These are phyloP conservation scores for Medicago arabica DNA, from an alignment of 306 rosid species.

Conservation along the genomic window DNA sequence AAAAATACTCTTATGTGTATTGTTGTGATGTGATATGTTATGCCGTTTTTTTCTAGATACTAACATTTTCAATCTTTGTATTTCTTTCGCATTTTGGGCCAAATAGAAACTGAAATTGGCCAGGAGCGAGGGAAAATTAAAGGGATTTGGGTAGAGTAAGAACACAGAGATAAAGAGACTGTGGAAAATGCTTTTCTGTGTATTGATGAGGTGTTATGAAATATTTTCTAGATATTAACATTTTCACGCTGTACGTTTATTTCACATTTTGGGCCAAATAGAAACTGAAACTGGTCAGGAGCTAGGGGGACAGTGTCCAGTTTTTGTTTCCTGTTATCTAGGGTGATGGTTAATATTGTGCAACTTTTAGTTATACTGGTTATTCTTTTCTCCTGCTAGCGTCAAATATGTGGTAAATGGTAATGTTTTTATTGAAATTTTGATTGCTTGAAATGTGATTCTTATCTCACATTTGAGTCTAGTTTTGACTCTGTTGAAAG, in stretches of 20 bases:
- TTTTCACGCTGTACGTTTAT: neutral
- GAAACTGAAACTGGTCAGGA: neutral
- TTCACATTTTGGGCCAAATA: constrained; percentile 21
- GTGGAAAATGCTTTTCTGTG: constrained; percentile 2
- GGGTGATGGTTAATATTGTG: constrained; percentile 3
- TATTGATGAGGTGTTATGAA: constrained; percentile 19
- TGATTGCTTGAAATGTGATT: constrained; percentile 36
- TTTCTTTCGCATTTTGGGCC: constrained; percentile 13
- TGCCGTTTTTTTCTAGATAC: constrained; percentile 18
- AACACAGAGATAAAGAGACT: constrained; percentile 7
- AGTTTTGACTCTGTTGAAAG: constrained; percentile 19
- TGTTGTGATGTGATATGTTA: constrained; percentile 8
- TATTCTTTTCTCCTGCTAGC: neutral
- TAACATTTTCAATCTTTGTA: neutral
- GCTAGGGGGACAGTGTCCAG: neutral
- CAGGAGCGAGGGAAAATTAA: neutral
- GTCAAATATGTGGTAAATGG: neutral
- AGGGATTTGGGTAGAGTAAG: constrained; percentile 4
- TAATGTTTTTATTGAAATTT: constrained; percentile 23
- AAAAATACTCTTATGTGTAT: neutral
- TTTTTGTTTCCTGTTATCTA: neutral
- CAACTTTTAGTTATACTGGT: constrained; percentile 28
- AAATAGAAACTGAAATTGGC: constrained; percentile 11
- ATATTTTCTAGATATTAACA: constrained; percentile 16
- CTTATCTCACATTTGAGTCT: constrained; percentile 26